Conservation (phyloP, 257 asterid species). For the Capsicum rhomboideum region DNA sequence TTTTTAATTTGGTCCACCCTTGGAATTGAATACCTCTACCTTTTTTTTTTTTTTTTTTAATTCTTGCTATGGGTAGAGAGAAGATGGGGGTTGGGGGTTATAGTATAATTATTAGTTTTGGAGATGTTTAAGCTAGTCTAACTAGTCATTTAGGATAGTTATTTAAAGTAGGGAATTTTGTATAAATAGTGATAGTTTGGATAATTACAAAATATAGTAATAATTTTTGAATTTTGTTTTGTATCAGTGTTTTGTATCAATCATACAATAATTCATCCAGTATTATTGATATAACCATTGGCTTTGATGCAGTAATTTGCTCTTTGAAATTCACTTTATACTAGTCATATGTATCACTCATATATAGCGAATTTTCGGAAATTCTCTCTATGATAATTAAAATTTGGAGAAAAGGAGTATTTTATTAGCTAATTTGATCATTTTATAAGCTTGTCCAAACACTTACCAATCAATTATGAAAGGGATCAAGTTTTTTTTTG, state of each 20-base stretch:
- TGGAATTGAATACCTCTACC: constrained; percentile 21
- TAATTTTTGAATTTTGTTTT: no score
- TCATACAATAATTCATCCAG: no score
- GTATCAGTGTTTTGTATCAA: no score
- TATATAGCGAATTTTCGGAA: no score
- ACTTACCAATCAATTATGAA: background rate
- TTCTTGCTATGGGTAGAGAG: background rate
- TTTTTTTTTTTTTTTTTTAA: background rate
- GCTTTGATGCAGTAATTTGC: no score
- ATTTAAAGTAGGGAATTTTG: background rate
- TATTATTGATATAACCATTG: no score
- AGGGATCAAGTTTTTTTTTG: background rate
- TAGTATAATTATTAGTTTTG: background rate
- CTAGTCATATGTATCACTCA: no score
- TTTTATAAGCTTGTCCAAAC: background rate
- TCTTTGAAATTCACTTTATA: no score
- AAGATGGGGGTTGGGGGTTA: background rate
- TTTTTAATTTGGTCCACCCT: constrained; percentile 29
- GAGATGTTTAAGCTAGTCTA: background rate
- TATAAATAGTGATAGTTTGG: no score
- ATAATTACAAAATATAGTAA: no score
- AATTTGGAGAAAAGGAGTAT: background rate
- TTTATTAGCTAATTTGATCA: background rate
- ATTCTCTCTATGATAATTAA: no score
- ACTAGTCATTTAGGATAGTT: background rate